Base-by-base conservation (phyloP, 805 yeast species). In the Metschnikowia lochheadii region DNA sequence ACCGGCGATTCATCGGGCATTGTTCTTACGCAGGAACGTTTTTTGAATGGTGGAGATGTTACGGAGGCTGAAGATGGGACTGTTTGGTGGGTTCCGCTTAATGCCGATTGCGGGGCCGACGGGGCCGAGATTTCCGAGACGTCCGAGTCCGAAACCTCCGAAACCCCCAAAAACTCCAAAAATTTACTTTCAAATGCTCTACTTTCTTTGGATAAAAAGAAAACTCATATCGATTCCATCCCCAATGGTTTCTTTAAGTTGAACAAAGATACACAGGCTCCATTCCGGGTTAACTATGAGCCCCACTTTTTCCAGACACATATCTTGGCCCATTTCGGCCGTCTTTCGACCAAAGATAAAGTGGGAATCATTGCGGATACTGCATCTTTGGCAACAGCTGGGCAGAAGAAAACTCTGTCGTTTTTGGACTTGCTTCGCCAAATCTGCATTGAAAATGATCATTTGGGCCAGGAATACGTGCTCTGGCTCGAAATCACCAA, bases 21-120 rank as follows among this genome's bases (percentile, higher is more conserved):
- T 18, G 65, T 84, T 54, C 63, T 83, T 32, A 64, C 63, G 21
- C 92, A 86, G 70, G 68, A 79, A 52, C 74, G 92, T 55, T 86
- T 82, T 65, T 69, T 86, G 55, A 71, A 77, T 37, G 75, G 83
- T 32, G 89, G 87, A 34, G 89, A 84, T 61, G 80, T 76, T 34
- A 67, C 64, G 40, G 70, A 76, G 5, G 83, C 76, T 43, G 90
- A 85, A 49, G 80, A 85, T 61, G 62, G 69, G 51, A 76, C 80
- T 35, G 51, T 56, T 21, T 82, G 85, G 85, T 81, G 85, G 85
- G 64, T 81, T 44, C 85, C 85, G 1, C 64, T 81, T 58, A 75
- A 63, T 49, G 56, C 46, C 17, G 46, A 29, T 10, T 29, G 18
- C 15, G 33, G n/a, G 23, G 13, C 40, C 40, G 15, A 17, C 15